Evolutionary conservation across 1,284 basidiomycete species (phyloP), one percentile per base, ranked within the genome.

Genomic region (Tylopilus sp.): DNA sequence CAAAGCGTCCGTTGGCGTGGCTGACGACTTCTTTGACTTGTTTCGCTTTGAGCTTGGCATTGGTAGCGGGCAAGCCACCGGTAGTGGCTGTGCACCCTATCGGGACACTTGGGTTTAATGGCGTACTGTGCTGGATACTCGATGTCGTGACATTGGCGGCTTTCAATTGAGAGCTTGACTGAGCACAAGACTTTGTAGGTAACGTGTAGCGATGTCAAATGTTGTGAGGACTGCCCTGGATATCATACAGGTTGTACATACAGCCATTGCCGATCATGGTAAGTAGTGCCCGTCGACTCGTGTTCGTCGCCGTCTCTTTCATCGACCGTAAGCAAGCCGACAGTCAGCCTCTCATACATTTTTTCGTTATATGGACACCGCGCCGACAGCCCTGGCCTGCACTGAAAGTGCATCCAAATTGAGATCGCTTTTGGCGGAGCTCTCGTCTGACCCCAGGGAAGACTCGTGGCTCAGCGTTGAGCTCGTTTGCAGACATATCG

Each of bases 401-500:
- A 39, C 58, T n/a, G 59, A 70, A 46, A 60, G 64, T 53, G 71
- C 64, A 52, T 59, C 56, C 20, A 62, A 57, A 40, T 48, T 72
- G 43, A 57, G 52, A 37, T 56, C 71, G 19, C 69, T 79, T 22
- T 63, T 72, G 40, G 57, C 58, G 11, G 65, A 72, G 36, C 62
- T 83, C 48, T 68, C 68, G 50, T 62, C 67, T 55, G 71, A 65
- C 47, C 63, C 70, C 48, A 63, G 62, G 52, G 66, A 66, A 14
- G 66, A 72, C 39, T 65, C 71, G 28, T 90, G 86, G 86, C 66
- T 66, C 44, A 71, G 76, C 39, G 74, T 86, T 32, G 77, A 83
- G 60, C 60, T 59, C 25, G 76, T 76, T 31, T 80, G 83, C 11
- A 82, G 77, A 62, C 69, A 74, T 45, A 69, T 90, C 39, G 88